A percentile compares a stretch with the other conserved stretches of the same genome.
Conservation (phyloP, 2,329 filamentous ascomycete genomes). For the Xylaria sp. region DNA sequence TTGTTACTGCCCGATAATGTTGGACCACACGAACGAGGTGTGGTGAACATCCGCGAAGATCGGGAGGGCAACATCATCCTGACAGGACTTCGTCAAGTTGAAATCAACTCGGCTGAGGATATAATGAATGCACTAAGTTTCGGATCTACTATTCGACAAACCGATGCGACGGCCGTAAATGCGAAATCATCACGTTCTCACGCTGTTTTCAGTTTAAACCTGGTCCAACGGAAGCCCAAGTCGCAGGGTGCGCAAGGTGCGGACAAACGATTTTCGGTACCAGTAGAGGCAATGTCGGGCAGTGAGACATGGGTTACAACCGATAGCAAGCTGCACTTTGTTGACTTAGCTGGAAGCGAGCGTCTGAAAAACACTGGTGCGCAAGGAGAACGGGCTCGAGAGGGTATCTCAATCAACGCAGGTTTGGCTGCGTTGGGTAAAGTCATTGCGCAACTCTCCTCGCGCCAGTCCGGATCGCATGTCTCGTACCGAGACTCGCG, state of each 20-base stretch:
- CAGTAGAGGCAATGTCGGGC: constrained; percentile 71
- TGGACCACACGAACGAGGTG: constrained; percentile 62
- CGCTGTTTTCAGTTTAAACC: constrained; percentile 91
- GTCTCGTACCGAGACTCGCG: constrained; percentile 99
- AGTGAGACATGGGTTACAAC: constrained; percentile 67
- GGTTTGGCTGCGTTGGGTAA: constrained; percentile 92
- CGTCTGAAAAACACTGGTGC: constrained; percentile 95
- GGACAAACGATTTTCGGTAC: constrained; percentile 84
- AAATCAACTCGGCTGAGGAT: constrained; percentile 88
- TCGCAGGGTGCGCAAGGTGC: constrained; percentile 46
- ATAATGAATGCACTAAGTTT: constrained; percentile 84
- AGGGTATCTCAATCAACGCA: constrained; percentile 97
- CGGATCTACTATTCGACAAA: constrained; percentile 90
- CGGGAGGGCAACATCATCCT: constrained; percentile 89
- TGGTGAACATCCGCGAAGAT: constrained; percentile 91
- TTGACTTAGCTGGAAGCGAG: constrained; percentile 95
- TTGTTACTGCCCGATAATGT: constrained; percentile 73
- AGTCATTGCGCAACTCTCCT: constrained; percentile 96
- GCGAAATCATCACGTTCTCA: constrained; percentile 96
- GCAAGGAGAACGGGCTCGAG: constrained; percentile 86
- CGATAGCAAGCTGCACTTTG: constrained; percentile 98
- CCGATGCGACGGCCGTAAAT: constrained; percentile 94
- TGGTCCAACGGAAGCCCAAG: constrained; percentile 75
- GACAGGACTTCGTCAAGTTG: constrained; percentile 80
- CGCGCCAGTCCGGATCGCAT: constrained; percentile 77